Evolutionary conservation across 1,284 basidiomycete genomes (phyloP), one percentile per base, ranked within the genome.

Genomic region (Naganishia sp.): DNA sequence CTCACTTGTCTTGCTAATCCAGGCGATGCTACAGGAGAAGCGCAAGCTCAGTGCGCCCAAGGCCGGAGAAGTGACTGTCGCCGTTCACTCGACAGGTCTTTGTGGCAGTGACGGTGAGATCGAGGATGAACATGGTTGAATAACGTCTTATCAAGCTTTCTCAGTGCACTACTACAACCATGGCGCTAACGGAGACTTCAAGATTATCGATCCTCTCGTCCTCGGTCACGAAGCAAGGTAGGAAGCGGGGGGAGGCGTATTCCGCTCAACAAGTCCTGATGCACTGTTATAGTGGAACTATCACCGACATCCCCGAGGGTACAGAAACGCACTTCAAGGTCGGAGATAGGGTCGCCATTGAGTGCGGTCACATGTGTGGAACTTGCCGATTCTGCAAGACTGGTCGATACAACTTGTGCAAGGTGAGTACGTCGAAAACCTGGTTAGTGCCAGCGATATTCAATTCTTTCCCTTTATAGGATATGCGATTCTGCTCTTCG

Each of bases 341-440:
- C 28, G 94, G 94, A 55, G 90, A 94, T 79, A 86, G 91, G 56
- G 93, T 98, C 59, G 94, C 94, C 18, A 90, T 97, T 75, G 94
- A 98, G 79, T 90, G 92, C 13, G 94, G 94, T 48, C 86, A 94
- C 74, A 88, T 88, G 83, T 97, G 94, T 82, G 86, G 86, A 67
- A 83, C 83, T 53, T 84, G 83, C 73, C 72, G 75, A 31, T 74
- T 70, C 65, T 81, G 81, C 74, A 79, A 80, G 68, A 83, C 83
- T 55, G 91, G 90, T n/a, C 85, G 91, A 46, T 98, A 97, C 83
- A 97, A 98, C 82, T 86, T 98, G 67, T 98, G 94, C 84, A 87
- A 55, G 78, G 73, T 71, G 44, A 44, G 68, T 25, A 23, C 3
- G 39, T 6, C 31, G 0, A 9, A 25, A 3, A 33, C 15, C 13